Base-by-base conservation (phyloP, 2,329 filamentous ascomycete species). In the Neonectria hederae region DNA sequence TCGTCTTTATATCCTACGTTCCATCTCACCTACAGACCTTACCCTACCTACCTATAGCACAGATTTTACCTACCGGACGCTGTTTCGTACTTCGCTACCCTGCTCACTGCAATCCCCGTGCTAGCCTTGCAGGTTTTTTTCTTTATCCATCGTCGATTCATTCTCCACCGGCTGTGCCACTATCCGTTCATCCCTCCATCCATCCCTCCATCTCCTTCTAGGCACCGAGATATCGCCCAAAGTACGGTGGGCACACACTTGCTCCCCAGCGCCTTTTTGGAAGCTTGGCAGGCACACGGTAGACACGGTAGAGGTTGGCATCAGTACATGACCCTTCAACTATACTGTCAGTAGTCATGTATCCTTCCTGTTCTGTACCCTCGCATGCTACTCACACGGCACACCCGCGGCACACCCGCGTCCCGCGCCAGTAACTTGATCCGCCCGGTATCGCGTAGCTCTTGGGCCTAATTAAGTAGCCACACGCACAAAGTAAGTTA, bases 141-240 rank as follows among this genome's bases (percentile, higher is more conserved):
- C 45, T 38, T 42, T 52, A 55, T 51, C 45, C 52, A 43, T 62
- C 46, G 45, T 51, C 40, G n/a, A 32, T 45, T 14, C 5, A 48
- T 22, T 19, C 26, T 30, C 24, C 46, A 26, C 22, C 43, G 13
- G 32, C 32, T 35, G 13, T 5, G 13, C 13, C 43, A 22, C 19
- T 46, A 46, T 14, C 43, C 40, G 28, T 46, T 40, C 52, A 51
- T 43, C 35, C 43, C 32, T 62, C 24, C 52, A 22, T 48, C 24
- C 52, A 59, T 49, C 32, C 22, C 43, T 57, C 46, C 30, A 28
- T 54, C 49, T 46, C n/a, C 22, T 59, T 54, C 61, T 54, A 53
- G 61, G 49, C 61, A 54, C 61, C 54, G 49, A 54, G 43, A 63
- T 59, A 45, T 43, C 48, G 49, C 51, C 11, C 54, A 58, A 63